Evolutionary conservation across 2,329 filamentous ascomycete species (phyloP).

Genomic region (Curvularia hawaiiensis): DNA sequence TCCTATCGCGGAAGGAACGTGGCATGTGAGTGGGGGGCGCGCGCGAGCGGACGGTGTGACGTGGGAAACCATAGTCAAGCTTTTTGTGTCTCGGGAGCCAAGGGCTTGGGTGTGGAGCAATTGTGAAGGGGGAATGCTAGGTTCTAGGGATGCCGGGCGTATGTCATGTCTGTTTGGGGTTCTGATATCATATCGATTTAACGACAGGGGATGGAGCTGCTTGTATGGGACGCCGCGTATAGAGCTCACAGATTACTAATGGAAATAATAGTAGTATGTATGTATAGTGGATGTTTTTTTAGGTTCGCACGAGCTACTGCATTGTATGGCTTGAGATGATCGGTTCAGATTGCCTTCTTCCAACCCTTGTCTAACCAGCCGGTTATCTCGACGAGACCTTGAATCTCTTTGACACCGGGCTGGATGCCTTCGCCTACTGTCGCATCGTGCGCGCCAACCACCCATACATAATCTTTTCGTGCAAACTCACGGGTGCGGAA

Average conservation of each 20-base stretch:
- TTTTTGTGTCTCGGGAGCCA: slow-evolving; percentile 28
- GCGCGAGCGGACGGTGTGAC: slow-evolving; percentile 1
- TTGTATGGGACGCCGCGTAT: neutral
- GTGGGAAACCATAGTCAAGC: slow-evolving; percentile 21
- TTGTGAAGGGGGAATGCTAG: neutral
- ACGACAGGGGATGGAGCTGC: neutral
- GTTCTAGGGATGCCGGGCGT: neutral
- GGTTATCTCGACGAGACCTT: slow-evolving; percentile 32
- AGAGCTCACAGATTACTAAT: neutral
- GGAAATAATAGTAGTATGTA: neutral
- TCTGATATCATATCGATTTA: neutral
- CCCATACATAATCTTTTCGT: slow-evolving; percentile 34
- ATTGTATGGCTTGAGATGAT: neutral
- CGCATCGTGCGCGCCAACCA: slow-evolving; percentile 41
- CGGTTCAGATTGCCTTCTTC: slow-evolving; percentile 28
- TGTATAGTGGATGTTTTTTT: neutral
- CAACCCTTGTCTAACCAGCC: slow-evolving; percentile 32
- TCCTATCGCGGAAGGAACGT: neutral
- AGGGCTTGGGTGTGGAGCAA: slow-evolving; percentile 14
- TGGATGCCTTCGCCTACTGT: slow-evolving; percentile 32
- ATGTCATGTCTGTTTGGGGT: neutral
- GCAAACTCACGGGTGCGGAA: slow-evolving; percentile 29
- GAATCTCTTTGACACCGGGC: slow-evolving; percentile 27
- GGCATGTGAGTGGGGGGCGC: neutral
- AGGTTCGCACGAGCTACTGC: neutral